Evolutionary conservation across 495 filamentous ascomycete genomes (phyloP).

Genomic region (Polyplosphaeria fusca): DNA sequence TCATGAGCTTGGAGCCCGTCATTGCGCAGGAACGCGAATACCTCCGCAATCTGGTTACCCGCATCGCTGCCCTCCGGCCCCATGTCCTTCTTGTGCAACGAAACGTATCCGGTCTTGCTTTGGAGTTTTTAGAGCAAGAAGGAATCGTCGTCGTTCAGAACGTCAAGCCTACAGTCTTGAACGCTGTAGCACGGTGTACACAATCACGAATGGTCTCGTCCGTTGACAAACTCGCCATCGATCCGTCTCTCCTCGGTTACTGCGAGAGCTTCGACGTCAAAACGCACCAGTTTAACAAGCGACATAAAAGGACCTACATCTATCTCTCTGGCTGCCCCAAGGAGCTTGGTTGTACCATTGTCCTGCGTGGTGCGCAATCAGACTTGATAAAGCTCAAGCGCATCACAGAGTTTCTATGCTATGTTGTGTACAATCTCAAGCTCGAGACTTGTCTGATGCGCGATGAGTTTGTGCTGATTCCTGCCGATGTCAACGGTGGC

Average conservation of each 20-base stretch:
- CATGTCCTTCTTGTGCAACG: constrained; percentile 84
- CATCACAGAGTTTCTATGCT: constrained; percentile 98
- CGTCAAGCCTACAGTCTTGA: constrained; percentile 91
- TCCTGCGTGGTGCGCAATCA: constrained; percentile 77
- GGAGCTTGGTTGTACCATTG: constrained; percentile 93
- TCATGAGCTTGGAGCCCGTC: constrained; percentile 97
- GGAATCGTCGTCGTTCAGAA: constrained; percentile 92
- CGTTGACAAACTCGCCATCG: constrained; percentile 85
- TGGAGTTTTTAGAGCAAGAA: constrained; percentile 81
- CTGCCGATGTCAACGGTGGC: constrained; percentile 54
- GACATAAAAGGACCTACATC: constrained; percentile 88
- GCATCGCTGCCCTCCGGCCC: constrained; percentile 82
- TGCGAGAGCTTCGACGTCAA: constrained; percentile 90
- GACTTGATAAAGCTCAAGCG: constrained; percentile 76
- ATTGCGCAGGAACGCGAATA: constrained; percentile 97
- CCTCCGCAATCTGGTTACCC: constrained; percentile 82
- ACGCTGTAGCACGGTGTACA: constrained; percentile 87
- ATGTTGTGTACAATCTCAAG: constrained; percentile 96
- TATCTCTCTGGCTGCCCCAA: constrained; percentile 91
- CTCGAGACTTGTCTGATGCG: constrained; percentile 94
- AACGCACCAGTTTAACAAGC: constrained; percentile 81
- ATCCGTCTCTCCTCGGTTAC: constrained; percentile 72
- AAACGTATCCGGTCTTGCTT: constrained; percentile 83
- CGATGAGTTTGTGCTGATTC: constrained; percentile 89
- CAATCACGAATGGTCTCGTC: constrained; percentile 91